Base-by-base conservation (phyloP, 2,329 filamentous ascomycete genomes). In the Diaporthe capsici region DNA sequence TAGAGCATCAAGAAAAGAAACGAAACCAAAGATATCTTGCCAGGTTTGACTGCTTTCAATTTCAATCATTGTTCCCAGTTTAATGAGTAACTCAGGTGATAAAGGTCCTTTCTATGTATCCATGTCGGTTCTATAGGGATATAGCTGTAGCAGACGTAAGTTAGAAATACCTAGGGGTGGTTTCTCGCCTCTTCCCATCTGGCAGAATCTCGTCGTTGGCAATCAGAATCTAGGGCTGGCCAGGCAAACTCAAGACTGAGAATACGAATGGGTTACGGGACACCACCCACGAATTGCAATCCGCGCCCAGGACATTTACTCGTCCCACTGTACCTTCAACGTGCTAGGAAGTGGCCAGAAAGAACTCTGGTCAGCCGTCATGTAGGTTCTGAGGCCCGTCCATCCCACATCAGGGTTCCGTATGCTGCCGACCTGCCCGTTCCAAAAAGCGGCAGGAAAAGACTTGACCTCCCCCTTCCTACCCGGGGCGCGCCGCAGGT, bases 341-440 rank as follows among this genome's bases (percentile, higher is more conserved):
- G 78, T 80, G 25, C 74, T 79, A 3, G 80, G 79, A 10, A 80
- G 25, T 8, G 79, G 78, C 77, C 76, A 80, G 68, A 76, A 78
- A 7, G 77, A 75, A 67, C 78, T 81, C 77, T 81, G 75, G 60
- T 81, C 80, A 9, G 78, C 73, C 44, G 78, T 79, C 79, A 81
- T 79, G 58, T 79, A 80, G 2, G 72, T 73, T 49, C 79, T 75
- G 25, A 81, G 70, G 1, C 80, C 80, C 2, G 77, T 77, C 79
- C 78, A 80, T 13, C 72, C 78, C 53, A 73, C 37, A 22, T 34
- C 74, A 9, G 60, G 61, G 22, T 37, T 49, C 1, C 63, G 34
- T 10, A n/a, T 37, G 37, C 61, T 60, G 8, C 77, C 78, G 4
- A 78, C 77, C 68, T 81, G 80, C 1, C 80, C 80, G 13, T 70